Base-by-base conservation (phyloP, 2,329 filamentous ascomycete species). In the Lecanosticta acicola region DNA sequence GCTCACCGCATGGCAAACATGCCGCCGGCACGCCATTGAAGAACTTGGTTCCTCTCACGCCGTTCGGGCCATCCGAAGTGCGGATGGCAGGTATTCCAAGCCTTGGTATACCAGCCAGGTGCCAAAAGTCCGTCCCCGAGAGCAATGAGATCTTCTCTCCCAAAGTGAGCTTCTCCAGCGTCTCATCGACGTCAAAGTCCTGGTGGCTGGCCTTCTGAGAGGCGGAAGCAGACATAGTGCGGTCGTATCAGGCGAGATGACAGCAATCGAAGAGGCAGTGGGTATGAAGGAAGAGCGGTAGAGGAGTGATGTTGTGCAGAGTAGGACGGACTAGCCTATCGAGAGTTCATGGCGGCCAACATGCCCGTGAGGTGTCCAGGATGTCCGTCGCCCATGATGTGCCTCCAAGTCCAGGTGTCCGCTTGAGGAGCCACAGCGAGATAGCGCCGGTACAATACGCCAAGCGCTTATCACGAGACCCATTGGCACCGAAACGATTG, bases 1-100 rank as follows among this genome's bases (percentile, higher is more conserved):
- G n/a, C 48, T 41, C 46, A 45, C 85, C 85, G 55, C 85, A 90
- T 5, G 87, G 87, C 54, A 91, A 85, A 38, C 88, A 76, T 14
- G 86, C 86, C 32, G 86, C 85, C 46, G 68, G 65, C 14, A 60
- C 67, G 42, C 81, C 79, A 54, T 81, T 78, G 66, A 85, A 85
- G 71, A 84, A 85, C 55, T 77, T 79, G 38, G 77, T 80, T 41
- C 82, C 83, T 53, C 83, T 73, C 26, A 83, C 77, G 41, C 83
- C 83, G 61, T 85, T 85, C 32, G 84, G 84, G 0, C 83, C 83
- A 56, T 87, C 83, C 32, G 79, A 78, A 38, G 82, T 72, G 39
- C 83, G 78, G 24, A 85, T 70, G 0, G 81, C 79, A 4, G 82
- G 82, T 26, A 85, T 73, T 1, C 77, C 76, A 57, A 81, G 74